Evolutionary conservation across 140 eudicot genomes (phyloP).

Genomic region (Cichorium intybus): DNA sequence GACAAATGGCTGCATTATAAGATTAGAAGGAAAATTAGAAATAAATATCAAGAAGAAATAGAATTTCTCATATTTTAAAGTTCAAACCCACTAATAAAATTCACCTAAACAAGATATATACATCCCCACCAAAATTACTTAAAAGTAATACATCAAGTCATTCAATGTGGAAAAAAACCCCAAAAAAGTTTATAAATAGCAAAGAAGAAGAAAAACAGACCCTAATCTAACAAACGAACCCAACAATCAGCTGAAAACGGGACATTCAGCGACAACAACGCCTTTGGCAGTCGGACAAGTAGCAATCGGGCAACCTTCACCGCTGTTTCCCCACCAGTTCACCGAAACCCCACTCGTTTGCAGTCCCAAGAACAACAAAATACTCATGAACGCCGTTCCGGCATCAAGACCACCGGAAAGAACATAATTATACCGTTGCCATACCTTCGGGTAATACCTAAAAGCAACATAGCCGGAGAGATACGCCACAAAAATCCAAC

Average conservation of each 20-base stretch:
- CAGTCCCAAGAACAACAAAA: slow-evolving; percentile 47
- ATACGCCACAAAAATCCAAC: slow-evolving; percentile 53
- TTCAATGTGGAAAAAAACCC: neutral
- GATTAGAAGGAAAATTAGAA: no score
- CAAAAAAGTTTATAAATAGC: neutral
- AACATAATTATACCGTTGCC: slow-evolving; percentile 65
- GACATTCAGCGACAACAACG: slow-evolving; percentile 48
- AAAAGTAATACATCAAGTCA: neutral
- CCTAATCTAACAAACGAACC: neutral
- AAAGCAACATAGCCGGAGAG: slow-evolving; percentile 44
- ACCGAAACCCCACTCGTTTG: slow-evolving; percentile 34
- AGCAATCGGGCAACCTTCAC: slow-evolving; percentile 67
- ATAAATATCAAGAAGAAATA: no score
- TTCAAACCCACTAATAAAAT: slow-evolving; percentile 6
- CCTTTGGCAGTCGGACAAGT: slow-evolving; percentile 67
- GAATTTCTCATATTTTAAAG: no score
- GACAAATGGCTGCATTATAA: no score
- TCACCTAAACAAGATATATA: slow-evolving; percentile 10
- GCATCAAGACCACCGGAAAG: slow-evolving; percentile 68
- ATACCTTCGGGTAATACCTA: slow-evolving; percentile 37
- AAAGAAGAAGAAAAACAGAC: neutral
- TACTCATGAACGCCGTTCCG: slow-evolving; percentile 64
- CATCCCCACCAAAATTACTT: neutral
- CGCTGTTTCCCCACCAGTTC: slow-evolving; percentile 59
- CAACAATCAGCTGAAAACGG: slow-evolving; percentile 30